These are phyloP conservation scores for Chaetomiaceae sp. DNA, from an alignment of 2,329 filamentous ascomycete species.

Conservation along the genomic window DNA sequence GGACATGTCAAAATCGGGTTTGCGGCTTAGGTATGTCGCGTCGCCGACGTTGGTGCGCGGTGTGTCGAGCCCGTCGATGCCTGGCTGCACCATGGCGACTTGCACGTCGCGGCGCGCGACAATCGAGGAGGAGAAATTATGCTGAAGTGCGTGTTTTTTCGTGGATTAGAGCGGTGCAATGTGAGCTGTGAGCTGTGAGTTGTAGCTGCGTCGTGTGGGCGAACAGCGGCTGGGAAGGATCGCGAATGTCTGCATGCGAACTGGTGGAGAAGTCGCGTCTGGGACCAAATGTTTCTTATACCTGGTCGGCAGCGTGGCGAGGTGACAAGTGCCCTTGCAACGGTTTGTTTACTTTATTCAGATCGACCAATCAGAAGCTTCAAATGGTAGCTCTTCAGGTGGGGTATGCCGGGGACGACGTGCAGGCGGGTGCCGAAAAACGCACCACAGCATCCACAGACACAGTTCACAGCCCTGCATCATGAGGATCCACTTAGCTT, in stretches of 20 bases:
- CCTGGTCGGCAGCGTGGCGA: constrained; percentile 6
- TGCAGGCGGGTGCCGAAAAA: too few relatives aligned
- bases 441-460: too few relatives aligned
- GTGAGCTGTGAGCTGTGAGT: background rate
- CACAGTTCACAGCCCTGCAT: too few relatives aligned
- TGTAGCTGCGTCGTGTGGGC: too few relatives aligned
- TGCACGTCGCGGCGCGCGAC: constrained; percentile 1
- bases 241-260: background rate
- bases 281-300: too few relatives aligned
- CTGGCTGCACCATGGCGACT: constrained; percentile 56
- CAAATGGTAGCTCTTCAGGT: background rate
- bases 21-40: constrained; percentile 68
- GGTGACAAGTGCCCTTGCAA: constrained; percentile 7
- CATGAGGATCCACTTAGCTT: too few relatives aligned
- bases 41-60: constrained; percentile 81
- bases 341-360: constrained; percentile 25
- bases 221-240: background rate
- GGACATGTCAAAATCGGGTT: constrained; percentile 74
- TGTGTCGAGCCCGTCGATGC: constrained; percentile 66
- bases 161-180: background rate
- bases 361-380: constrained; percentile 18
- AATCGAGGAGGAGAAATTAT: background rate
- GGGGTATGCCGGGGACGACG: too few relatives aligned
- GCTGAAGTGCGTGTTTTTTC: background rate
- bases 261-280: constrained; percentile 17